Percentiles rank a stretch among this genome's conserved stretches.
phyloP scores from a whole-genome alignment of 176 grass and related monocot genomes.

The Hordeum vulgare region DNA sequence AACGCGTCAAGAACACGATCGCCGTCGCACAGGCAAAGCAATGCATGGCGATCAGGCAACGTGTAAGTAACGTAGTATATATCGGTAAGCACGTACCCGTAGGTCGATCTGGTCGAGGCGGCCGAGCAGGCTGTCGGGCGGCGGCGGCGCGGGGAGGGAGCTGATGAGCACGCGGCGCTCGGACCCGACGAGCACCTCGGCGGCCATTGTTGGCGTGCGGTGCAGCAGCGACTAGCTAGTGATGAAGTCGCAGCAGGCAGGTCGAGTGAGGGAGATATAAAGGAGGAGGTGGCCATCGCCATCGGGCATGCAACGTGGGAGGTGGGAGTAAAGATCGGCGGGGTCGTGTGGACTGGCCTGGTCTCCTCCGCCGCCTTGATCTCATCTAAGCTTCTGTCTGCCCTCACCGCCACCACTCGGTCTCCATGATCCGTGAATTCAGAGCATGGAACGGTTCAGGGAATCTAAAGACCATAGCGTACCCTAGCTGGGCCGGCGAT shows the following conservation, averaged over 20 bases:
- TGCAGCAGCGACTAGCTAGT: background rate
- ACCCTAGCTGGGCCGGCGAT: background rate
- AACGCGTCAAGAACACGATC: background rate
- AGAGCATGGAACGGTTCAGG: background rate
- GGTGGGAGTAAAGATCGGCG: background rate
- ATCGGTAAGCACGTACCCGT: background rate
- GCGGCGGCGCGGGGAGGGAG: slow-evolving; percentile 5
- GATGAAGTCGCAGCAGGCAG: background rate
- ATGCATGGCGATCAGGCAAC: no score
- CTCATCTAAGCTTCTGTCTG: no score
- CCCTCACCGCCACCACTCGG: no score
- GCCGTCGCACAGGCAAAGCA: no score
- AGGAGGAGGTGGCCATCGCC: background rate
- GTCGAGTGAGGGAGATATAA: background rate
- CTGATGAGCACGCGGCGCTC: slow-evolving; percentile 30
- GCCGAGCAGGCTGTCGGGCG: slow-evolving; percentile 25
- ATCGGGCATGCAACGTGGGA: background rate
- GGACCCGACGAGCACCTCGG: slow-evolving; percentile 34
- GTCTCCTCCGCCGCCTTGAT: background rate
- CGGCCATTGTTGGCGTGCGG: slow-evolving; percentile 7
- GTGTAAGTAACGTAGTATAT: no score
- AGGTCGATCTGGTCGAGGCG: slow-evolving; percentile 42
- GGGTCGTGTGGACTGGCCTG: background rate
- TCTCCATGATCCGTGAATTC: background rate
- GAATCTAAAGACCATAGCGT: background rate